A percentile compares a stretch with the other conserved stretches of the same genome.
Conservation (phyloP, 768 basidiomycete genomes). For the Russula dissimulans region DNA sequence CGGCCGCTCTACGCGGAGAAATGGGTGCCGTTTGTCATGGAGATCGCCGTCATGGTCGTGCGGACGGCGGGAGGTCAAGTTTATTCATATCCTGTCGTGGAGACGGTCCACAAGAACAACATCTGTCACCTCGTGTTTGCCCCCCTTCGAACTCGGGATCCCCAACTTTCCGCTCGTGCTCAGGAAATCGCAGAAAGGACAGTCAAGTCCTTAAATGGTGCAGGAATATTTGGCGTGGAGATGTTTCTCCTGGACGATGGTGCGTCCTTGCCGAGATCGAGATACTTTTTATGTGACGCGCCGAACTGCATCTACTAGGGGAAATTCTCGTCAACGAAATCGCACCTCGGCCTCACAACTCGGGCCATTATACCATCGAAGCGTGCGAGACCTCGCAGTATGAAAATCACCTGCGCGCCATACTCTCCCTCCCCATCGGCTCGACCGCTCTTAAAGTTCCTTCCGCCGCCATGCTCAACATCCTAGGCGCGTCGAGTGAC, state of each 20-base stretch:
- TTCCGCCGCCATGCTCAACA: conserved; percentile 86
- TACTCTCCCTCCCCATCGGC: conserved; percentile 83
- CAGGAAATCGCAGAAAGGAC: conserved; percentile 71
- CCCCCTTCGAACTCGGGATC: conserved; percentile 59
- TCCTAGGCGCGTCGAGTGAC: conserved; percentile 73
- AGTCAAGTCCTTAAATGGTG: conserved; percentile 69
- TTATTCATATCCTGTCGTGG: conserved; percentile 80
- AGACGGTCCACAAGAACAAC: conserved; percentile 90
- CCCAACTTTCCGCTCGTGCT: conserved; percentile 49
- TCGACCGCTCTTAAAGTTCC: conserved; percentile 83
- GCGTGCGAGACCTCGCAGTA: conserved; percentile 95
- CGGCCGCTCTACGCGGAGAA: conserved; percentile 87
- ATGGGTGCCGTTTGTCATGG: conserved; percentile 82
- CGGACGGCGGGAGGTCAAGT: conserved; percentile 66
- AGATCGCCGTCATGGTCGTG: conserved; percentile 97
- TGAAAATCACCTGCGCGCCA: conserved; percentile 93
- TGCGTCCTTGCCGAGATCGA: conserved; percentile 27
- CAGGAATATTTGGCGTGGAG: conserved; percentile 95
- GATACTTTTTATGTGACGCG: not conserved
- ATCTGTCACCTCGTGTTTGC: conserved; percentile 91
- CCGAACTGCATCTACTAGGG: conserved; percentile 34
- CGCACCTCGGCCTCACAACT: conserved; percentile 96
- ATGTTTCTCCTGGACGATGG: conserved; percentile 92
- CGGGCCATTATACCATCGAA: conserved; percentile 98
- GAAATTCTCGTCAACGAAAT: conserved; percentile 88